These are phyloP conservation scores for Penicillium samsonianum DNA, from an alignment of 495 filamentous ascomycete species.

Conservation along the genomic window DNA sequence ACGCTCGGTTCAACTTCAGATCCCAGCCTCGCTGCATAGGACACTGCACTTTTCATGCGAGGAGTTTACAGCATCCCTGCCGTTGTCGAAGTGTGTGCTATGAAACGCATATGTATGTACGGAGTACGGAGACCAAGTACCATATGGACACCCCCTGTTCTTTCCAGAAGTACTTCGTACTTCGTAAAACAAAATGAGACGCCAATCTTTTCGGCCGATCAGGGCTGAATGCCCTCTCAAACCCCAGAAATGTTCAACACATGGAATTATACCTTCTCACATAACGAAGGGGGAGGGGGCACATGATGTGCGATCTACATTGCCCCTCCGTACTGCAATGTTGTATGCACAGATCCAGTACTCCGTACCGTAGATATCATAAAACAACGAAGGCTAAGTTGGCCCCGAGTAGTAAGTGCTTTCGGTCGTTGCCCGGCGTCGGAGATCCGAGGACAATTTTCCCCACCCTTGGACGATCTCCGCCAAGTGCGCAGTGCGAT, in stretches of 20 bases:
- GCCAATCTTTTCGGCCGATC: neutral
- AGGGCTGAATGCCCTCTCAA: conserved; percentile 5
- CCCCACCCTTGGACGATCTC: conserved; percentile 19
- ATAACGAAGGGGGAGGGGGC: conserved; percentile 15
- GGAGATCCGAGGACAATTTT: conserved; percentile 14
- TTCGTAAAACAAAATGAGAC: neutral
- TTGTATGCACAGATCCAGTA: neutral
- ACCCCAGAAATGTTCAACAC: conserved; percentile 19
- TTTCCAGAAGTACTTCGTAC: neutral
- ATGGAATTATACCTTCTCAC: conserved; percentile 13
- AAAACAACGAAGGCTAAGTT: conserved; percentile 1
- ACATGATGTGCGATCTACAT: conserved; percentile 19
- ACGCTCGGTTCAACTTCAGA: conserved; percentile 28
- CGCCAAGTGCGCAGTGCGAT: conserved; percentile 18
- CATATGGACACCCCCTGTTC: neutral
- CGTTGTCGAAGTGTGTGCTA: conserved; percentile 10
- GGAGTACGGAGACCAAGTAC: neutral
- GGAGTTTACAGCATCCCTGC: conserved; percentile 31
- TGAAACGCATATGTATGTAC: conserved; percentile 9
- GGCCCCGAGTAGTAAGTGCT: conserved; percentile 6
- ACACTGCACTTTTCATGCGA: conserved; percentile 23
- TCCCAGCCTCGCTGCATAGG: conserved; percentile 21
- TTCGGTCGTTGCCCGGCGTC: conserved; percentile 17
- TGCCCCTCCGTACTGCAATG: conserved; percentile 7
- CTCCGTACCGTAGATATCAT: neutral